Base-by-base conservation (phyloP, 352 stramenopile genomes). In the Plasmopara viticola region DNA sequence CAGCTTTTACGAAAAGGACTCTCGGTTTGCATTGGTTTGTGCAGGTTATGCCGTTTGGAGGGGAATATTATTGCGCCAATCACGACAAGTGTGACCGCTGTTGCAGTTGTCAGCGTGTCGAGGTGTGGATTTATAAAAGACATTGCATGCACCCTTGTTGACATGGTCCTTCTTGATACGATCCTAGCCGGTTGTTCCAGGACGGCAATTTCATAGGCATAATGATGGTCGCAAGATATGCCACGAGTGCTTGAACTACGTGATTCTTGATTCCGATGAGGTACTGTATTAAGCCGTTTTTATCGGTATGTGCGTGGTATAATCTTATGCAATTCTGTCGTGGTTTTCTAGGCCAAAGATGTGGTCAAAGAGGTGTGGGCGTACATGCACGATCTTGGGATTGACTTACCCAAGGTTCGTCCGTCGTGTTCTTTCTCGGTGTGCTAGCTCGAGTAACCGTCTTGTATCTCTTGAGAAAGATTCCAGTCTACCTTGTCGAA, bases 61-160 rank as follows among this genome's bases (percentile, higher is more conserved):
- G 85, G 28, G 58, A 74, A 46, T 77, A 78, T 10, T 87, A 79
- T 33, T 90, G 78, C 28, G 68, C 72, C 3, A 51, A 70, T 17
- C 78, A 90, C 43, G 74, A 87, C n/a, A 62, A 76, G 35, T 57
- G 72, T 48, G 77, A 74, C 18, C 74, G 78, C 2, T 90, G 78
- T 61, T 84, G 70, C 61, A 85, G 76, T 49, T 90, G 78, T 60
- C 69, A 84, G 42, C 76, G 78, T 51, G 66, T 87, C 49, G 78
- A 89, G 68, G 78, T 70, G 58, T 17, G 62, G 58, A 30, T 9
- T 39, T 5, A 43, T 18, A 14, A n/a, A 31, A 20, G 7, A 46
- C 9, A 18, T 53, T 38, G 18, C 15, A 17, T 10, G 10, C 15
- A 40, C 5, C 14, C 10, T 45, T 52, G 7, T 47, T 39, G 15